Evolutionary conservation across 352 stramenopile genomes (phyloP), one percentile per base, ranked within the genome.

Genomic region (Phytopythium montanum): DNA sequence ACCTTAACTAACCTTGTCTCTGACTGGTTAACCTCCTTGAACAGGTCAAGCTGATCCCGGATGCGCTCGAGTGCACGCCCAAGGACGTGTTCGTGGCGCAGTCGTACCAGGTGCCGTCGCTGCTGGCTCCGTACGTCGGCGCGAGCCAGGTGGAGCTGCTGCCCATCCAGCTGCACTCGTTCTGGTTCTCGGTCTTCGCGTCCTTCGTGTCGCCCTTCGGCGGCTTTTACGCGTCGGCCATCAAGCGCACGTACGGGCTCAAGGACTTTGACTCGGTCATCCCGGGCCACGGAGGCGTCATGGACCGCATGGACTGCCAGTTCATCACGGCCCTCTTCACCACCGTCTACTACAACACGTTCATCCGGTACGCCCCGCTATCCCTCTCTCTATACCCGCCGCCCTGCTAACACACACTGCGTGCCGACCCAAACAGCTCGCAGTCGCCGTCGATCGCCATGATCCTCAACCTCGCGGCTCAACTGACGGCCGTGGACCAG

Each of bases 241-340:
- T 99, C 63, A 99, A 99, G 79, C 89, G 98, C 50, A 98, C 97
- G 26, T 99, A 99, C 79, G 89, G 95, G 49, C 86, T 99, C 52
- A 99, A 99, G 79, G 98, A 99, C 78, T 99, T 99, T 73, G 97
- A 98, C 62, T 96, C 87, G 28, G 79, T 99, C 48, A 99, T 99
- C 60, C 98, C 97, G 2, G 97, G 97, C 54, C 98, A 99, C 67
- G 96, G 96, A 48, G 96, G 96, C 31, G 79, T 99, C 56, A 98
- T 97, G 84, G 96, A 99, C 67, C 88, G 96, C 49, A 98, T 99
- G 90, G 96, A 99, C 75, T 99, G 96, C 69, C 94, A 99, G 70
- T 85, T 98, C 57, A 91, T 98, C 76, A 98, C 97, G 63, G 79
- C 90, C 49, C 76, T 97, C 26, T 98, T 97, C 69, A 98, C 94